phyloP scores from a whole-genome alignment of 2,329 filamentous ascomycete species.

The Epicoccum sorghinum region DNA sequence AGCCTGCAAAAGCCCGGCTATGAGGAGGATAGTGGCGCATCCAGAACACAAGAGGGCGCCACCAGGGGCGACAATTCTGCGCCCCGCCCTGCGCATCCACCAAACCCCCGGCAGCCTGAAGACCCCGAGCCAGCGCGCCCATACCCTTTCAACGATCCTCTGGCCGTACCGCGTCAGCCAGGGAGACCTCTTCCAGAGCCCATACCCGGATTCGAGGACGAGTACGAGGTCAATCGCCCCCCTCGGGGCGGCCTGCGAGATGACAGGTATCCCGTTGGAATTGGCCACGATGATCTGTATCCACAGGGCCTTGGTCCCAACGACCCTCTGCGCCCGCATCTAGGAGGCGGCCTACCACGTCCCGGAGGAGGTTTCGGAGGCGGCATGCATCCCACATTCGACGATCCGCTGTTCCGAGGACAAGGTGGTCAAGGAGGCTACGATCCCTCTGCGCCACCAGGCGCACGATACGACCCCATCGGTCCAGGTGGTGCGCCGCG shows the following conservation, averaged over 20 bases:
- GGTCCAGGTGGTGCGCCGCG: slow-evolving; percentile 58
- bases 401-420: slow-evolving; percentile 82
- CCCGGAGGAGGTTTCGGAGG: slow-evolving; percentile 67
- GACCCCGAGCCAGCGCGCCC: slow-evolving; percentile 66
- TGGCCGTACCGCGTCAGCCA: slow-evolving; percentile 61
- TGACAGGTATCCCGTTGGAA: slow-evolving; percentile 66
- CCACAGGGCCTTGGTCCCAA: slow-evolving; percentile 84
- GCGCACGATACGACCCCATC: slow-evolving; percentile 88
- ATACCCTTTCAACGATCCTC: slow-evolving; percentile 72
- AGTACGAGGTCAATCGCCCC: slow-evolving; percentile 79
- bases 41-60: slow-evolving; percentile 51
- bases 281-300: slow-evolving; percentile 87
- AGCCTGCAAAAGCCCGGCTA: slow-evolving; percentile 79
- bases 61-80: slow-evolving; percentile 31
- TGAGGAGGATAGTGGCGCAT: slow-evolving; percentile 50
- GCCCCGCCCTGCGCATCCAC: slow-evolving; percentile 17
- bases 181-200: slow-evolving; percentile 74
- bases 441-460: slow-evolving; percentile 79
- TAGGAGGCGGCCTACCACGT: slow-evolving; percentile 65
- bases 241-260: slow-evolving; percentile 58
- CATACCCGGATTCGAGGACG: slow-evolving; percentile 91
- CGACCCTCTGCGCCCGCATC: slow-evolving; percentile 75
- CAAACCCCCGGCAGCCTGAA: slow-evolving; percentile 56
- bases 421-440: slow-evolving; percentile 58
- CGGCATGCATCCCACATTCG: slow-evolving; percentile 96